Evolutionary conservation across 305 asterid genomes (phyloP), one percentile per base, ranked within the genome.

Genomic region (Fraxinus ornus): DNA sequence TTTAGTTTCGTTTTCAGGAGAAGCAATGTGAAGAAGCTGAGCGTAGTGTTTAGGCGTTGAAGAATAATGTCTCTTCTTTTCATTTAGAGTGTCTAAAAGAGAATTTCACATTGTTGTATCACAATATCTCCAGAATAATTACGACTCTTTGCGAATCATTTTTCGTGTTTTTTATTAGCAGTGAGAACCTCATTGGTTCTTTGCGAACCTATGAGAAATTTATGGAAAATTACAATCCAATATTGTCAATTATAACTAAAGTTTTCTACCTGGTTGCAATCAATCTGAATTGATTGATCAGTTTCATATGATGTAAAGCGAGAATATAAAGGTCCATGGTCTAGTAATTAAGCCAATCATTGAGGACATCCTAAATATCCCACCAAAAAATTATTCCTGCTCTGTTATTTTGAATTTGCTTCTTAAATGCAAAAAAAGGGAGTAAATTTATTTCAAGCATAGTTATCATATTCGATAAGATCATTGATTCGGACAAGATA

Each of bases 1-100:
- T 41, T 49, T 4, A 30, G 8, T 33, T 57, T 44, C 8, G 12
- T 15, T 82, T 52, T 17, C 89, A 92, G 94, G 92, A 81, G 89
- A 83, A 26, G 86, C 87, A 82, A 83, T 85, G 86, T 89, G 75
- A 81, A 76, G 49, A 77, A 28, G 77, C 24, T 2, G 68, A 17
- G 7, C 60, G 6, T 15, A 49, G 24, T 2, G 24, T 57, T 57
- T 57, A 19, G 10, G 1, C 9, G 2, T 4, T 19, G 26, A 19
- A 19, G 3, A 5, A 57, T 49, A n/a, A 57, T 5, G 26, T 19
- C 68, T 6, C 12, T n/a, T 19, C 28, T 6, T n/a, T 55, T 6
- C 24, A n/a, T 4, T n/a, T 55, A 2, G 7, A 55, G 12, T 21
- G 3, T 57, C 12, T 21, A 57, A 19, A n/a, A n/a, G 4, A 19